Conservation (phyloP, 495 filamentous ascomycete species). For the Hypoxylon rickii region DNA sequence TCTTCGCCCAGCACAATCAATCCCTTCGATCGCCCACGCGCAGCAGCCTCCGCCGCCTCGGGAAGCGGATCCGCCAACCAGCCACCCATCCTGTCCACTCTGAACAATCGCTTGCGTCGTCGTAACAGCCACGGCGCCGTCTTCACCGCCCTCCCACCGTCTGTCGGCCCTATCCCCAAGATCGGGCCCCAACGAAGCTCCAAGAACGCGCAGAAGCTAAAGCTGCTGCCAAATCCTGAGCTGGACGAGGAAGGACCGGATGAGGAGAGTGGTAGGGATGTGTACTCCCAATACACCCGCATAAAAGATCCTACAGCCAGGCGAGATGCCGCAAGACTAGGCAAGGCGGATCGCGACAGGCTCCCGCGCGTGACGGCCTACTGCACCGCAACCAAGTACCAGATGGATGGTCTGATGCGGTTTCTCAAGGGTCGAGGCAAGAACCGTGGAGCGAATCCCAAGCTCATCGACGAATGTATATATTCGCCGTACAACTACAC, state of each 20-base stretch:
- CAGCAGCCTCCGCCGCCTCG: conserved; percentile 17
- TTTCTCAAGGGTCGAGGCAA: conserved; percentile 83
- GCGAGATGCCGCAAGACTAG: conserved; percentile 88
- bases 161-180: conserved; percentile 61
- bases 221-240: conserved; percentile 88
- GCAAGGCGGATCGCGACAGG: conserved; percentile 87
- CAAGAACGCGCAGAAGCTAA: conserved; percentile 94
- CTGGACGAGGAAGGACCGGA: conserved; percentile 74
- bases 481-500: conserved; percentile 88
- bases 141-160: conserved; percentile 57
- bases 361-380: conserved; percentile 94
- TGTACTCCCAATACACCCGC: conserved; percentile 89
- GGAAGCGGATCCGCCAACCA: conserved; percentile 7
- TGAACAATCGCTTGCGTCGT: conserved; percentile 85
- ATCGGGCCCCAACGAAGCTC: conserved; percentile 94
- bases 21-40: conserved; percentile 23
- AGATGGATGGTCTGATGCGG: conserved; percentile 82
- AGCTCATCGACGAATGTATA: conserved; percentile 94
- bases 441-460: conserved; percentile 77
- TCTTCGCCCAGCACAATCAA: conserved; percentile 29
- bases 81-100: conserved; percentile 74
- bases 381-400: conserved; percentile 89
- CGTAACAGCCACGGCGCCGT: conserved; percentile 74
- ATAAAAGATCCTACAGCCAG: conserved; percentile 96
- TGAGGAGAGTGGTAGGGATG: conserved; percentile 90